Evolutionary conservation across 805 yeast species (phyloP).

Genomic region (Blastobotrys robertii): DNA sequence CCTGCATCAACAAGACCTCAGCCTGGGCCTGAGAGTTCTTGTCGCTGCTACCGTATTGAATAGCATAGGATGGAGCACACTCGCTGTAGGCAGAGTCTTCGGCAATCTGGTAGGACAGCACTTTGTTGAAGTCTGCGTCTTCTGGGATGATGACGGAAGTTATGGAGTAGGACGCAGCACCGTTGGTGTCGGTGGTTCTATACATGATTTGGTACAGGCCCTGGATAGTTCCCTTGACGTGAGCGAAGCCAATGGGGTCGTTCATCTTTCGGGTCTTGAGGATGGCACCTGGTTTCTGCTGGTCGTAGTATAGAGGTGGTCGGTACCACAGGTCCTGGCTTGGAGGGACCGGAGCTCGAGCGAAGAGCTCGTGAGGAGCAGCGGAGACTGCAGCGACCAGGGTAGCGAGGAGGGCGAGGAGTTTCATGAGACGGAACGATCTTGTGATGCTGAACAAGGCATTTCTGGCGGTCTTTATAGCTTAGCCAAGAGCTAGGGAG

Average conservation of each 20-base stretch:
- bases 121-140: slow-evolving; percentile 6
- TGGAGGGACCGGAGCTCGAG: slow-evolving; percentile 1
- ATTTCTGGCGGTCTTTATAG: too few relatives aligned
- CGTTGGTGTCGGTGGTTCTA: slow-evolving; percentile 22
- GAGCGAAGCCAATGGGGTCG: neutral
- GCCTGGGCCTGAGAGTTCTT: slow-evolving; percentile 4
- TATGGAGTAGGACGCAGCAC: slow-evolving; percentile 16
- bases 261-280: slow-evolving; percentile 1
- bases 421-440: too few relatives aligned
- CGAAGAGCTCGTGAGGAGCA: too few relatives aligned
- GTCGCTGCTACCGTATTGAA: slow-evolving; percentile 8
- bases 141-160: slow-evolving; percentile 14
- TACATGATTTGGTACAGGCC: slow-evolving; percentile 18
- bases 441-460: too few relatives aligned
- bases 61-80: slow-evolving; percentile 21
- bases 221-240: slow-evolving; percentile 1
- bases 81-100: slow-evolving; percentile 17
- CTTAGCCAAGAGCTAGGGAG: too few relatives aligned
- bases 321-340: slow-evolving; percentile 5
- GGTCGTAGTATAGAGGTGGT: slow-evolving; percentile 4
- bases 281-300: slow-evolving; percentile 1
- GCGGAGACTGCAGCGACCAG: too few relatives aligned
- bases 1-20: slow-evolving; percentile 8
- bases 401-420: too few relatives aligned
- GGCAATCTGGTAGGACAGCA: slow-evolving; percentile 19